These are phyloP conservation scores for Kurtzmaniella quercitrusa DNA, from an alignment of 1,139 yeast genomes.

Conservation along the genomic window DNA sequence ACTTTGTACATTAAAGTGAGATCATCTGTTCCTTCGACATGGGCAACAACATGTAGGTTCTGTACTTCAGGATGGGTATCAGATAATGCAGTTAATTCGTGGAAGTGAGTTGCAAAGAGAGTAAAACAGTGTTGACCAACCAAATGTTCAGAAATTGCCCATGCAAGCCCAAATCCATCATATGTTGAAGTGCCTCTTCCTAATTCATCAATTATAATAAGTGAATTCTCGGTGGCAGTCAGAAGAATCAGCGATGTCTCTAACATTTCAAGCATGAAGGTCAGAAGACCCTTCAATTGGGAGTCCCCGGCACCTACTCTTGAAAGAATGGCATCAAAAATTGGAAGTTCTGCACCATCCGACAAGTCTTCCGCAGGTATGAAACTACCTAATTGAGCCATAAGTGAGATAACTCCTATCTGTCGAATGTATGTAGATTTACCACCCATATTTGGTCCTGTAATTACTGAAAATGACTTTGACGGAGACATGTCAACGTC, in stretches of 20 bases:
- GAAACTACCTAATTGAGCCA: conserved; percentile 93
- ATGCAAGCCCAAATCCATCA: conserved; percentile 96
- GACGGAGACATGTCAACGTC: conserved; percentile 56
- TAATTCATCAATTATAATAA: conserved; percentile 89
- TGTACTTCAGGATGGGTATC: conserved; percentile 58
- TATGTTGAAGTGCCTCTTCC: conserved; percentile 97
- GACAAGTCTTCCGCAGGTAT: conserved; percentile 52
- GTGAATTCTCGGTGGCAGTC: conserved; percentile 77
- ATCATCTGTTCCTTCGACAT: conserved; percentile 64
- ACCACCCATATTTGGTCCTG: conserved; percentile 99
- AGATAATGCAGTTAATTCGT: conserved; percentile 80
- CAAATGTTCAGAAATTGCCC: conserved; percentile 90
- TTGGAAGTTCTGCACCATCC: conserved; percentile 62
- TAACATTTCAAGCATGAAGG: conserved; percentile 97
- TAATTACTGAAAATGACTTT: conserved; percentile 74
- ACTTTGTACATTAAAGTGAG: conserved; percentile 87
- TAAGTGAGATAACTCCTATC: conserved; percentile 79
- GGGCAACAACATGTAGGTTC: conserved; percentile 93
- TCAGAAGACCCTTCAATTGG: conserved; percentile 91
- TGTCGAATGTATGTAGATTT: conserved; percentile 93
- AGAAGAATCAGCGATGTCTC: conserved; percentile 91
- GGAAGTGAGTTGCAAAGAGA: conserved; percentile 95
- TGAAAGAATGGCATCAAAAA: conserved; percentile 88
- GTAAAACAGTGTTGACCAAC: conserved; percentile 72
- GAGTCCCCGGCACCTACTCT: conserved; percentile 99